Conservation (phyloP, 441 rosid genomes). For the Codiaeum variegatum region DNA sequence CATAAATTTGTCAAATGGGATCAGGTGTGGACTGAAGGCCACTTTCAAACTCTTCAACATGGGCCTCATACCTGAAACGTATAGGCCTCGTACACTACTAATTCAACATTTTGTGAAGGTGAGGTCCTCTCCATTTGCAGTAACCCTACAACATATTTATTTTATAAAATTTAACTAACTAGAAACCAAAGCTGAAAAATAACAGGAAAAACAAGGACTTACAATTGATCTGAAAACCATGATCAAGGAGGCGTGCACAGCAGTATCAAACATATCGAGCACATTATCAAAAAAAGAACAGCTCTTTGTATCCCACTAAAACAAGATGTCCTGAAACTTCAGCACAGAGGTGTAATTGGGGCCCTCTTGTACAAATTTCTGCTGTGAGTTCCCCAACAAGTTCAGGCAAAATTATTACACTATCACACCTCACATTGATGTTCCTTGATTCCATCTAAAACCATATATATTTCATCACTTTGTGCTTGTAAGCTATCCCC, state of each 20-base stretch:
- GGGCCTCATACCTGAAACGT: constrained; percentile 51
- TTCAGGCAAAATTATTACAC: background rate
- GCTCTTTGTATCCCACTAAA: background rate
- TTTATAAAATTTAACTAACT: background rate
- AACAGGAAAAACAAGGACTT: background rate
- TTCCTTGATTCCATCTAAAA: constrained; percentile 32
- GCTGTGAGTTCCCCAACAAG: background rate
- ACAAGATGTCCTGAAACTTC: background rate
- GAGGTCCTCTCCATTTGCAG: constrained; percentile 14
- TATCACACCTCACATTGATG: constrained; percentile 28
- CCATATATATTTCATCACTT: constrained; percentile 32
- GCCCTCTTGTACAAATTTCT: too few species aligned
- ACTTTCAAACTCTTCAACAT: constrained; percentile 36
- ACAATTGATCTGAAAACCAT: constrained; percentile 7
- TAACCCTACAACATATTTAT: background rate
- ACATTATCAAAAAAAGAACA: too few species aligned
- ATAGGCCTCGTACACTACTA: constrained; percentile 41
- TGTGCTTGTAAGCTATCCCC: constrained; percentile 42
- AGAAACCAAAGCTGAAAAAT: background rate
- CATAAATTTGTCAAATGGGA: constrained; percentile 29
- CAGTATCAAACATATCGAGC: background rate
- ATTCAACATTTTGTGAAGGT: background rate
- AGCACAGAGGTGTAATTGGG: background rate
- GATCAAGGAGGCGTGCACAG: background rate
- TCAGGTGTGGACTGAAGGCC: constrained; percentile 10